Evolutionary conservation across 2,329 filamentous ascomycete genomes (phyloP), one percentile per base, ranked within the genome.

Genomic region (Leptographium galeiforme): DNA sequence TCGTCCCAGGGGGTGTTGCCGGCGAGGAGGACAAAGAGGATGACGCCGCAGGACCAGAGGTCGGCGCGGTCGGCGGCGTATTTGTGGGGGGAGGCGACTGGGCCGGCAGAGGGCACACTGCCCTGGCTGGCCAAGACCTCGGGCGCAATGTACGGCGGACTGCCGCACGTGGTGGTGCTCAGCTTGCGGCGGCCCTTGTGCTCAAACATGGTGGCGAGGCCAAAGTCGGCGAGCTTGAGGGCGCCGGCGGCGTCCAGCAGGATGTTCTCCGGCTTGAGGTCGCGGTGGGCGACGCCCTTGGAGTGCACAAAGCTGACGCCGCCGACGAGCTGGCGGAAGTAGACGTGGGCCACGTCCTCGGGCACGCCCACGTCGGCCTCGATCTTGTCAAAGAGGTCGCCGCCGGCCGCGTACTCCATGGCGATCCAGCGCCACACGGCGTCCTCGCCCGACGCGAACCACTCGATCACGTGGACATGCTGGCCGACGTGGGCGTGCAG

Each of bases 1-100:
- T 93, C 87, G 63, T 97, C 93, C 93, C 93, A 98, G 0, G 93
- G 93, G 2, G 93, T 98, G 65, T 98, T 98, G 11, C 93, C 93
- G 1, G 95, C 89, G 4, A 98, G 73, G 5, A 98, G 73, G 39
- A 97, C 93, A 63, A 98, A 98, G 5, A 98, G 74, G n/a, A 98
- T 94, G 52, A 98, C 89, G 38, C 93, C 93, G 62, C 90, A 96
- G 16, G 90, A 96, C 94, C 94, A 98, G 54, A 98, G 84, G 64
- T 98, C 93, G 40, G 88, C 87, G 44, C 88, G 70, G 57, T 96
- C 88, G 8, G 90, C 83, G 34, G 78, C 76, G 63, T 91, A 91
- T 53, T 85, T 81, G 48, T 65, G 62, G n/a, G 48, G 45, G 1
- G 48, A 2, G 40, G 8, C n/a, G n/a, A n/a, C n/a, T 66, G 70